Evolutionary conservation across 106 monocot species (phyloP).

Genomic region (Dendrobium catenatum): DNA sequence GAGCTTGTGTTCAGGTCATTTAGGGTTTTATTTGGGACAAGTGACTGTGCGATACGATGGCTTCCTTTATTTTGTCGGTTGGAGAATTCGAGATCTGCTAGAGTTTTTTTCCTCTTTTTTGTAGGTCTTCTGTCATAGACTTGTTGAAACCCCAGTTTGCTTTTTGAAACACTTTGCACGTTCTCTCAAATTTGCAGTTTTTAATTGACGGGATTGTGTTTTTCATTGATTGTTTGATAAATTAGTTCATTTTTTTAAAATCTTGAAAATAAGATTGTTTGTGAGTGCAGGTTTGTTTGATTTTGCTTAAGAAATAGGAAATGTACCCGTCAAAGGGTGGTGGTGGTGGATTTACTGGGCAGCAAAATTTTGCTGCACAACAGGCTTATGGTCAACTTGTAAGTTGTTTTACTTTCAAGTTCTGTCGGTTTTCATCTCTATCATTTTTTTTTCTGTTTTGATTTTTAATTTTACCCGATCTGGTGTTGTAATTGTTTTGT

Average conservation of each 20-base stretch:
- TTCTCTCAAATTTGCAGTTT: neutral
- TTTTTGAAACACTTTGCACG: neutral
- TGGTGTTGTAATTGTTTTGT: neutral
- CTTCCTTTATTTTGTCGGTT: neutral
- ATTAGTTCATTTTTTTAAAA: neutral
- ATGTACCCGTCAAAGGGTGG: slow-evolving; percentile 85
- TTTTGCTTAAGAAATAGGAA: neutral
- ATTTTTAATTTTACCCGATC: neutral
- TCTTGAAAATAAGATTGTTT: neutral
- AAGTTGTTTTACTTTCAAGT: slow-evolving; percentile 12
- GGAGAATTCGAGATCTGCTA: neutral
- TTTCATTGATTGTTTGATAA: neutral
- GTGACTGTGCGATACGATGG: neutral
- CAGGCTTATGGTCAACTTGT: slow-evolving; percentile 71
- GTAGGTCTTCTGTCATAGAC: neutral
- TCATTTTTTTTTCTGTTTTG: neutral
- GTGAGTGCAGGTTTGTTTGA: neutral
- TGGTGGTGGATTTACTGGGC: slow-evolving; percentile 44
- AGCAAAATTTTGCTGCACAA: slow-evolving; percentile 53
- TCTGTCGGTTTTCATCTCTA: slow-evolving; percentile 3
- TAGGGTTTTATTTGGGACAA: neutral
- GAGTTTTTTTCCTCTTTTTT: neutral
- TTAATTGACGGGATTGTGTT: neutral
- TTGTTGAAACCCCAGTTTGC: neutral
- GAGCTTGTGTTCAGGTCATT: neutral